Conservation (phyloP, 148 eudicot genomes). For the Fagopyrum homotropicum region DNA sequence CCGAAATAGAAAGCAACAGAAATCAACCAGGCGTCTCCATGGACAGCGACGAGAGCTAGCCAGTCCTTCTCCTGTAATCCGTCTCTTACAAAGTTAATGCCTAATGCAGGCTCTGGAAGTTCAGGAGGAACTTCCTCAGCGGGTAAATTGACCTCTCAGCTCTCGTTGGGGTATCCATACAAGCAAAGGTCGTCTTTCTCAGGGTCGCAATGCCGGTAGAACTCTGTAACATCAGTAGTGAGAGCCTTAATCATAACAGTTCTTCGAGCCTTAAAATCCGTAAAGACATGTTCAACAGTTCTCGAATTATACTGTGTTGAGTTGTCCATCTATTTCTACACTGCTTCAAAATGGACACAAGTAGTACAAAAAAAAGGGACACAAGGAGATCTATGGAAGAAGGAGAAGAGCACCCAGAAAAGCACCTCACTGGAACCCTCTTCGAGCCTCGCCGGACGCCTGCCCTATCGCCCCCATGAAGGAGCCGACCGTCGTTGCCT, state of each 20-base stretch:
- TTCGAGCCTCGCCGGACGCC: too few species aligned
- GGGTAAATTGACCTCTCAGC: conserved; percentile 89
- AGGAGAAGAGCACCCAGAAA: background rate
- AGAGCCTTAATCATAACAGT: conserved; percentile 53
- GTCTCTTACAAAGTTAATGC: conserved; percentile 88
- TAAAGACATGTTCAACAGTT: conserved; percentile 57
- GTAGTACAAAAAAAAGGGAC: background rate
- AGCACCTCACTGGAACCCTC: too few species aligned
- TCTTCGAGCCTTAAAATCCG: conserved; percentile 56
- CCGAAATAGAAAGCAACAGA: conserved; percentile 88
- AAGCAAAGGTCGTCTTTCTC: conserved; percentile 84
- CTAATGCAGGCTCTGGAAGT: conserved; percentile 90
- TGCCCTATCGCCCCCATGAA: too few species aligned
- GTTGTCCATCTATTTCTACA: conserved; percentile 25
- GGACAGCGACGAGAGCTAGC: conserved; percentile 84
- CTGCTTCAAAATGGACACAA: background rate
- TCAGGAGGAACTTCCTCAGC: conserved; percentile 94
- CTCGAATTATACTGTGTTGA: conserved; percentile 41
- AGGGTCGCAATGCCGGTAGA: conserved; percentile 45
- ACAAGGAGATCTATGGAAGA: background rate
- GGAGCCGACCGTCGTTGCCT: too few species aligned
- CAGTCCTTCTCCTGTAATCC: conserved; percentile 90
- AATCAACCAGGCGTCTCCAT: conserved; percentile 90
- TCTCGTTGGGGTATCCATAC: conserved; percentile 82
- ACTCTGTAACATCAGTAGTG: conserved; percentile 36